Evolutionary conservation across 1,284 basidiomycete species (phyloP), one percentile per base, ranked within the genome.

Genomic region (Boletus sp.): DNA sequence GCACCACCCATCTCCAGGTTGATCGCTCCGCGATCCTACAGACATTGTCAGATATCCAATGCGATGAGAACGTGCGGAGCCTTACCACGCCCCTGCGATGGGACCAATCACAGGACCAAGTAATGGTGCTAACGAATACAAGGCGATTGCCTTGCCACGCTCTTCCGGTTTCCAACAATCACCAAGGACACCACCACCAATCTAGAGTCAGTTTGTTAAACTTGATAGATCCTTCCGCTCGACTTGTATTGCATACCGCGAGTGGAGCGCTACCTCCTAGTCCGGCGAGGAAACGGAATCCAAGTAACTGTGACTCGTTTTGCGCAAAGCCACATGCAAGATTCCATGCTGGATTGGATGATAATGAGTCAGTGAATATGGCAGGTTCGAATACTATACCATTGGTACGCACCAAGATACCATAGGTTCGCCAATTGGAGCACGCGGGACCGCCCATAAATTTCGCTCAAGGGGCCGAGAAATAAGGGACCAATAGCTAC

Each of bases 81-180:
- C 76, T 21, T 64, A 79, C 80, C 86, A 88, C n/a, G 84, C 84
- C 7, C 86, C 87, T 25, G 83, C 81, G 7, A 88, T 72, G 0
- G 87, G 88, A 0, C 88, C 89, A 19, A 91, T 64, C 1, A 86
- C 84, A 0, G 90, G 90, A 0, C 88, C 81, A 1, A 81, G 73
- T 6, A 82, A 52, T 1, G 78, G 77, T 1, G 87, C 87, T 9
- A 92, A 74, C 0, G 89, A 87, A 71, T 91, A 92, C 2, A 90
- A 77, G 0, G 87, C 85, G 30, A 90, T 80, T 0, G 89, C 88
- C 62, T 80, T 77, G 0, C 90, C 90, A 64, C 89, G 79, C 66
- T 92, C 80, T 60, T 91, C 87, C 0, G 88, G 71, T n/a, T 69
- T 71, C 83, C 86, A 94, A 49, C 89, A 79, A 72, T 94, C 92